Evolutionary conservation across 768 basidiomycete genomes (phyloP), one percentile per base, ranked within the genome.

Genomic region (Suillus tomentosus): DNA sequence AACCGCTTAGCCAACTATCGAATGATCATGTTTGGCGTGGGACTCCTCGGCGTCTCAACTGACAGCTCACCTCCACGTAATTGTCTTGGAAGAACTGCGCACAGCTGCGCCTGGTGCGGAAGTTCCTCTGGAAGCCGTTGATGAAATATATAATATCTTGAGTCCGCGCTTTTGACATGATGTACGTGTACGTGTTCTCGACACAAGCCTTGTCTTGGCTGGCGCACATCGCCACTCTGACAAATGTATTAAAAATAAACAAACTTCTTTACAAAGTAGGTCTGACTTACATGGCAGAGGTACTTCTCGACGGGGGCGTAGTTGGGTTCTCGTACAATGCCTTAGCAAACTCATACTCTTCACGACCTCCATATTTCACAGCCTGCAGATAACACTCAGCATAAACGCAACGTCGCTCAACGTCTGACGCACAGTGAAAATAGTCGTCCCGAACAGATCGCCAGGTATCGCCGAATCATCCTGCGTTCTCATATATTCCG

Each of bases 391-490:
- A 50, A 64, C 24, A 62, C 47, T 47, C 53, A 17, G 47, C 60
- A 45, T 61, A 43, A 58, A 24, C 43, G 50, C 57, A 47, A 19
- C 10, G 55, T 22, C 27, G 34, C 40, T n/a, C 17, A 13, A 60
- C 31, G n/a, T 37, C 50, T 15, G 9, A 72, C 84, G 17, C 67
- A 90, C 89, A 59, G 77, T 80, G 36, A 72, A 68, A 74, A 81
- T 88, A 48, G 85, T 85, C 48, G 82, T 76, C 36, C 79, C 71
- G 68, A 90, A 84, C 54, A 99, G 77, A 77, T 98, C 96, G 34
- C 87, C 84, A 8, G 94, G 92, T 67, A 99, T 92, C 61, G 76
- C 80, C 0, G 88, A 89, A 69, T 90, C 86, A 71, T 96, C 91
- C 9, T 86, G 85, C 15, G 87, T 91, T 64, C 85, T 81, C 69